Evolutionary conservation across 192 early-diverging fungal genomes (phyloP).

Genomic region (Backusella sp.): DNA sequence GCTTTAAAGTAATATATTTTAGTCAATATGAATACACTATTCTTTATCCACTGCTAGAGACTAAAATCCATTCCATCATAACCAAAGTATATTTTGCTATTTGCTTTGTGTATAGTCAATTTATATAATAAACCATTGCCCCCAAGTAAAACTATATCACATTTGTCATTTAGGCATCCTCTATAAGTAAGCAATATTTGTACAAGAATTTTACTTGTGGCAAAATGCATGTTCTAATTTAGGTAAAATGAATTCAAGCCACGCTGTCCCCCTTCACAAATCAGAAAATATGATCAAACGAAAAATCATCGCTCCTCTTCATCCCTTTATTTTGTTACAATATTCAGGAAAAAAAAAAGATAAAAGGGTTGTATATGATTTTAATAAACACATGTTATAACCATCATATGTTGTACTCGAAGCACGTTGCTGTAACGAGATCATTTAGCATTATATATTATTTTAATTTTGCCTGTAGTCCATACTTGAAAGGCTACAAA

Average conservation of each 20-base stretch:
- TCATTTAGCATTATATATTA: background rate
- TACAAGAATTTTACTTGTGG: background rate
- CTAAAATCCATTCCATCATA: background rate
- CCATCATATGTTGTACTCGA: background rate
- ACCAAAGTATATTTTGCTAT: background rate
- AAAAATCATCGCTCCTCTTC: background rate
- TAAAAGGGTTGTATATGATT: background rate
- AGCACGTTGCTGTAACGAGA: constrained; percentile 7
- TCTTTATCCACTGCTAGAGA: background rate
- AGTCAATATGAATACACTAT: background rate
- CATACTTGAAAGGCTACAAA: background rate
- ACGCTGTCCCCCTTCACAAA: constrained; percentile 4
- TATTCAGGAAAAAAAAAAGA: constrained; percentile 3
- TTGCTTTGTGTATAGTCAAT: background rate
- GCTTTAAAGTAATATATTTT: background rate
- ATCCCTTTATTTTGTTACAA: background rate
- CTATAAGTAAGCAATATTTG: background rate
- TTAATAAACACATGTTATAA: background rate
- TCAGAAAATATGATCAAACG: constrained; percentile 4
- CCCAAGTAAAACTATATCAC: background rate
- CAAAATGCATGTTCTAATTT: background rate
- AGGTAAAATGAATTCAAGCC: constrained; percentile 2
- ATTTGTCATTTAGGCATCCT: background rate
- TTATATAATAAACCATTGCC: background rate
- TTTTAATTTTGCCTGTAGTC: background rate